Base-by-base conservation (phyloP, 192 early-diverging fungal genomes). In the Coemansia reversa region DNA sequence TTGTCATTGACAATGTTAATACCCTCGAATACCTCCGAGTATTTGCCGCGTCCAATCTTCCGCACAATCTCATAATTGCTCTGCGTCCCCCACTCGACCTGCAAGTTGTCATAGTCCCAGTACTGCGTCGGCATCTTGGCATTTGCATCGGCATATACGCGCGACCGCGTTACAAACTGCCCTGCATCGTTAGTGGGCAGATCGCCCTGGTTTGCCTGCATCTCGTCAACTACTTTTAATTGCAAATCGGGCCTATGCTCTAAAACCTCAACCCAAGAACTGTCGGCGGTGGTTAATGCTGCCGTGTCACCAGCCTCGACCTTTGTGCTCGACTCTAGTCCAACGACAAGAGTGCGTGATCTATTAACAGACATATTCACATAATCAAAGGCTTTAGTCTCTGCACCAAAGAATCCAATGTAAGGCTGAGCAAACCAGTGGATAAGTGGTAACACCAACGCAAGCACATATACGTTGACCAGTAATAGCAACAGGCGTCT, bases 1-100 rank as follows among this genome's bases (percentile, higher is more conserved):
- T 76, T 60, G 63, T 88, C 81, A 77, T 91, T 96, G 58, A 85
- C 83, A 23, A 94, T 83, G 79, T 95, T 95, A 79, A 96, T 85
- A n/a, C 95, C 97, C 79, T 99, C 95, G 86, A 99, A 99, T 23
- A 99, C 97, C 72, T 99, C 97, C 2, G 93, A 95, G 86, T 99
- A 99, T 82, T 99, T 99, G 52, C 97, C 97, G 57, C 97, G 92
- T 25, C 97, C 97, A 57, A 99, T 89, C 81, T 99, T 99, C 54
- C 93, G 88, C 28, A 97, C 86, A 55, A 99, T 94, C 83, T 99
- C 97, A 76, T 99, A 99, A 82, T 94, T 95, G 57, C 96, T 94
- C 75, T 96, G 94, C 50, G 82, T 84, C 58, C 93, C 92, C 94
- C 94, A 98, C 65, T 90, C 84, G 47, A 97, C 88, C 51, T 89